Percentiles rank a stretch among this genome's conserved stretches.
phyloP scores from a whole-genome alignment of 1,139 yeast species.

The Yamadazyma diospyri region DNA sequence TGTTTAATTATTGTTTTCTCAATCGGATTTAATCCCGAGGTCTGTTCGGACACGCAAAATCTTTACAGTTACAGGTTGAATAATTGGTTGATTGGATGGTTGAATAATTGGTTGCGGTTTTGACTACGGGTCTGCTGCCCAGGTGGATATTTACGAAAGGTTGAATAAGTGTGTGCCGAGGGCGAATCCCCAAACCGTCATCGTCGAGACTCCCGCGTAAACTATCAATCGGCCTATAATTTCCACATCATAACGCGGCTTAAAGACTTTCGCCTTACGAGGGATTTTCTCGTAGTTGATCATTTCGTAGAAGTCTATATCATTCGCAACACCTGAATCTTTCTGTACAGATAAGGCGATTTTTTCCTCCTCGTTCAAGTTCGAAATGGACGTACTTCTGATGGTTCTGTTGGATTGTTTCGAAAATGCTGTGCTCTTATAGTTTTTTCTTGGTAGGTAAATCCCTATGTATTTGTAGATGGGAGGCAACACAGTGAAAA shows the following conservation, averaged over 20 bases:
- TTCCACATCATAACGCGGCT: conserved; percentile 65
- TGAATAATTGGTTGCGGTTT: too few species aligned
- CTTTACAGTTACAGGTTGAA: too few species aligned
- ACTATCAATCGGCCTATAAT: conserved; percentile 69
- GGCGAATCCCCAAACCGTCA: conserved; percentile 46
- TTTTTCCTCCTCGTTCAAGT: conserved; percentile 37
- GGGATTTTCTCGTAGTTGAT: conserved; percentile 24
- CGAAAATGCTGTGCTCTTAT: conserved; percentile 38
- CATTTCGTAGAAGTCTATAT: conserved; percentile 43
- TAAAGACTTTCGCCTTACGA: conserved; percentile 38
- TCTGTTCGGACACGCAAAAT: too few species aligned
- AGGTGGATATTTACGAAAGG: conserved; percentile 4
- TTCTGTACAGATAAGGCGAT: conserved; percentile 27
- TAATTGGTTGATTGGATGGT: too few species aligned
- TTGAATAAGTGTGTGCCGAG: conserved; percentile 11
- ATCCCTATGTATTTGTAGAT: conserved; percentile 42
- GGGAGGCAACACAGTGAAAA: conserved; percentile 49
- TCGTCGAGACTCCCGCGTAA: conserved; percentile 65
- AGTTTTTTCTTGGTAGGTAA: conserved; percentile 41
- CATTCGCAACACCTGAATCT: conserved; percentile 36
- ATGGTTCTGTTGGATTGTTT: conserved; percentile 32
- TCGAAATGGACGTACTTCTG: conserved; percentile 39
- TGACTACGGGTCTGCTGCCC: too few species aligned
- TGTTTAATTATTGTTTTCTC: too few species aligned
- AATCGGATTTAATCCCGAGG: too few species aligned